Percentiles rank a stretch among this genome's conserved stretches.
Conservation (phyloP, 305 asterid genomes). For the Fraxinus angustifolia region DNA sequence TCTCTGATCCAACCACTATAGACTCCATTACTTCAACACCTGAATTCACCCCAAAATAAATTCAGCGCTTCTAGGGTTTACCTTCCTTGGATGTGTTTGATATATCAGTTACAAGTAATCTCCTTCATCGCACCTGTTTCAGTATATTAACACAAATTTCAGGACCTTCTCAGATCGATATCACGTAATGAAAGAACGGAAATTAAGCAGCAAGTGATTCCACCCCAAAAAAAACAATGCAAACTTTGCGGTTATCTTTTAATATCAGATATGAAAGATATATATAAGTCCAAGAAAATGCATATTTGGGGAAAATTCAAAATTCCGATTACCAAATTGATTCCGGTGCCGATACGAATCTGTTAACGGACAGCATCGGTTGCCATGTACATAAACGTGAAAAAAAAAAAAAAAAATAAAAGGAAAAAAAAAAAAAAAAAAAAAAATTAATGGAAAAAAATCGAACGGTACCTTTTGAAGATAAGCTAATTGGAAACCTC, state of each 20-base stretch:
- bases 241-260: conserved; percentile 1
- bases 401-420: neutral
- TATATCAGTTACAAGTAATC: conserved; percentile 16
- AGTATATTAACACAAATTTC: conserved; percentile 2
- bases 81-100: neutral
- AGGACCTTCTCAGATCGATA: conserved; percentile 7
- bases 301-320: neutral
- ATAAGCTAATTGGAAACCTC: conserved; percentile 25
- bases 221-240: neutral
- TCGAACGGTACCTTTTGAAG: conserved; percentile 14
- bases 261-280: neutral
- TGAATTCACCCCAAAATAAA: conserved; percentile 27
- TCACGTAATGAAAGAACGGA: neutral
- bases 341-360: conserved; percentile 14
- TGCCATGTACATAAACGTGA: neutral
- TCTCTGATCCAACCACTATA: conserved; percentile 35
- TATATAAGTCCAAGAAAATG: neutral
- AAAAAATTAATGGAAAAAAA: neutral
- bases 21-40: conserved; percentile 52
- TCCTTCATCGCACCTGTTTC: conserved; percentile 22
- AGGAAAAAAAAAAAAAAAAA: neutral
- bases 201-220: conserved; percentile 1
- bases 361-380: conserved; percentile 19
- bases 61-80: conserved; percentile 23
- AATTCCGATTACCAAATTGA: neutral